Conservation (phyloP, 139 green algal species). For the Nannochloris sp. region DNA sequence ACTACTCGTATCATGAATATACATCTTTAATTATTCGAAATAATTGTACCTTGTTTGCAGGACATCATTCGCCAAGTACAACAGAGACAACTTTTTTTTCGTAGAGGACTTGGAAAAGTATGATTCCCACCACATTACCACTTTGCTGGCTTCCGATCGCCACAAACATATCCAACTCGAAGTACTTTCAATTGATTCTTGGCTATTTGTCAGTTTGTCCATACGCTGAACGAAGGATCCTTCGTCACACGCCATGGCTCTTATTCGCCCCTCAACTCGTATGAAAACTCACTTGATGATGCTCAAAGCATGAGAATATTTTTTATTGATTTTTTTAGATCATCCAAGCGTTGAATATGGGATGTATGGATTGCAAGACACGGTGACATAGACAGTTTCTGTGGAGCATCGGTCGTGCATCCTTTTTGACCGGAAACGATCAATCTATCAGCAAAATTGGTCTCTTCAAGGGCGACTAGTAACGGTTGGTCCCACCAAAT, state of each 20-base stretch:
- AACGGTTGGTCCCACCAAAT: too few species aligned
- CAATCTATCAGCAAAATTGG: too few species aligned
- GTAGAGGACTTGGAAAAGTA: constrained; percentile 27
- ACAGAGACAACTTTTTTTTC: constrained; percentile 36
- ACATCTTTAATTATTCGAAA: not conserved
- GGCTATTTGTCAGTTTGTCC: constrained; percentile 38
- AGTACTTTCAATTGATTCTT: constrained; percentile 52
- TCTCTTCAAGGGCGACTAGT: too few species aligned
- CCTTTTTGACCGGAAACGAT: too few species aligned
- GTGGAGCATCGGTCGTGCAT: too few species aligned
- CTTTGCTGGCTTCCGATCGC: constrained; percentile 16
- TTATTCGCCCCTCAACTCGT: not conserved
- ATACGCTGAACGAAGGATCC: constrained; percentile 29
- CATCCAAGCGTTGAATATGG: not conserved
- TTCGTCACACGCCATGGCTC: constrained; percentile 26
- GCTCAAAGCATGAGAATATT: not conserved
- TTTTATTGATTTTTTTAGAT: not conserved
- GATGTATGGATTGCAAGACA: too few species aligned
- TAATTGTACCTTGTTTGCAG: constrained; percentile 48
- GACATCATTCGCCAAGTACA: constrained; percentile 74
- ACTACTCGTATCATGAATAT: not conserved
- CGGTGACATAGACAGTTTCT: too few species aligned
- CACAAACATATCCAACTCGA: constrained; percentile 34
- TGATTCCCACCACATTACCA: constrained; percentile 33
- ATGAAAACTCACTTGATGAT: not conserved